These are phyloP conservation scores for Rhododendron molle DNA, from an alignment of 148 eudicot genomes.

Conservation along the genomic window DNA sequence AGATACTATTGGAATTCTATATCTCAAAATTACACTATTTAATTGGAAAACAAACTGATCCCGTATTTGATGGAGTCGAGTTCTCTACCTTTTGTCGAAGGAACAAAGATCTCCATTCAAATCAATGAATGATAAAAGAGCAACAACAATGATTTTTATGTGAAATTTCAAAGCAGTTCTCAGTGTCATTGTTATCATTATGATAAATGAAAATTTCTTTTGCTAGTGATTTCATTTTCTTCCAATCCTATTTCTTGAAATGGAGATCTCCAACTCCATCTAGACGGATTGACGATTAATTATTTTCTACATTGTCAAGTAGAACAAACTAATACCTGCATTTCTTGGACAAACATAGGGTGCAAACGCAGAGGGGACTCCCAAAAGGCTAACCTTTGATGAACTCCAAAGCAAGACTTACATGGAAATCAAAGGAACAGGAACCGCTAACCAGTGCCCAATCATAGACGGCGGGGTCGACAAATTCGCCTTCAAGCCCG, in stretches of 20 bases:
- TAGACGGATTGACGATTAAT: background rate
- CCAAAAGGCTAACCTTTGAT: conserved; percentile 80
- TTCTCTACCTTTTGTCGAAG: no score
- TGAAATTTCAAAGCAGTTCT: background rate
- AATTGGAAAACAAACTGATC: no score
- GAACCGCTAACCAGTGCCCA: conserved; percentile 99
- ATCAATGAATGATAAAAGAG: background rate
- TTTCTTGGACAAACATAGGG: conserved; percentile 43
- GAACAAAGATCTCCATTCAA: background rate
- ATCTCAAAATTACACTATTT: background rate
- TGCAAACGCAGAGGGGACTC: conserved; percentile 81
- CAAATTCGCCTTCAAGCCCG: conserved; percentile 76
- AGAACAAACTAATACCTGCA: background rate
- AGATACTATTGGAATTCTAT: no score
- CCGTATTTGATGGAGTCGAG: no score
- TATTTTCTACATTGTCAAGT: background rate
- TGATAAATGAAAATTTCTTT: background rate
- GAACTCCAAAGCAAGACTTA: conserved; percentile 97
- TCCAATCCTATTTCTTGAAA: background rate
- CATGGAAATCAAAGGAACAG: conserved; percentile 92
- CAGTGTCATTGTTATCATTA: background rate
- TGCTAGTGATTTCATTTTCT: background rate
- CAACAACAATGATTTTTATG: background rate
- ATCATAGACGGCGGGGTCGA: conserved; percentile 64
- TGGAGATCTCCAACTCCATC: background rate